Evolutionary conservation across 2,329 filamentous ascomycete species (phyloP).

Genomic region (Hypomyces rosellus): DNA sequence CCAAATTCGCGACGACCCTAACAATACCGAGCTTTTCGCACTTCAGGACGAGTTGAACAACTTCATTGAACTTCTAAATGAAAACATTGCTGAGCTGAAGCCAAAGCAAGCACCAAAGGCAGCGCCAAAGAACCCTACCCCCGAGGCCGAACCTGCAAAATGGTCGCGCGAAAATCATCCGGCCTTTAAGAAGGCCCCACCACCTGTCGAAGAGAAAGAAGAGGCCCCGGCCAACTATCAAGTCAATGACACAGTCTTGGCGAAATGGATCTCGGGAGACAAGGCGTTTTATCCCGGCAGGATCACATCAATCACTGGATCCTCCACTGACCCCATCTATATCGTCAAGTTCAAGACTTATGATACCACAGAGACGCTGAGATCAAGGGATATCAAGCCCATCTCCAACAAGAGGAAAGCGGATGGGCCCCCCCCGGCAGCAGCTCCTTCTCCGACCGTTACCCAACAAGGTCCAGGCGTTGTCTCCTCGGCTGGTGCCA

Average conservation of each 20-base stretch:
- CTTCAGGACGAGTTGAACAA: constrained; percentile 77
- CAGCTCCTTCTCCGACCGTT: constrained; percentile 35
- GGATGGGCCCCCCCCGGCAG: constrained; percentile 62
- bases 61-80: constrained; percentile 72
- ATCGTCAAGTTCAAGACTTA: constrained; percentile 94
- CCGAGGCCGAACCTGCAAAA: constrained; percentile 56
- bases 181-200: constrained; percentile 55
- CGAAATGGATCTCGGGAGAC: constrained; percentile 87
- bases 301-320: constrained; percentile 91
- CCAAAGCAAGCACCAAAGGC: constrained; percentile 40
- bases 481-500: constrained; percentile 51
- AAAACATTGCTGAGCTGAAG: constrained; percentile 74
- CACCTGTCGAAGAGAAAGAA: constrained; percentile 44
- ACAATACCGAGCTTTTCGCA: constrained; percentile 69
- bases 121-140: constrained; percentile 28
- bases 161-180: constrained; percentile 78
- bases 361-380: constrained; percentile 73
- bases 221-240: constrained; percentile 57
- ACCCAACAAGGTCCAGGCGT: constrained; percentile 33
- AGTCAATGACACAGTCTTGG: constrained; percentile 84
- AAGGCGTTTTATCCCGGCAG: constrained; percentile 85
- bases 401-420: constrained; percentile 79
- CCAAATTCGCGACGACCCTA: constrained; percentile 73
- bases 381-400: constrained; percentile 77
- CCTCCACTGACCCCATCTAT: constrained; percentile 84